A percentile compares a stretch with the other conserved stretches of the same genome.
Evolutionary conservation across 305 asterid species (phyloP).

Genomic region (Fraxinus velutina): DNA sequence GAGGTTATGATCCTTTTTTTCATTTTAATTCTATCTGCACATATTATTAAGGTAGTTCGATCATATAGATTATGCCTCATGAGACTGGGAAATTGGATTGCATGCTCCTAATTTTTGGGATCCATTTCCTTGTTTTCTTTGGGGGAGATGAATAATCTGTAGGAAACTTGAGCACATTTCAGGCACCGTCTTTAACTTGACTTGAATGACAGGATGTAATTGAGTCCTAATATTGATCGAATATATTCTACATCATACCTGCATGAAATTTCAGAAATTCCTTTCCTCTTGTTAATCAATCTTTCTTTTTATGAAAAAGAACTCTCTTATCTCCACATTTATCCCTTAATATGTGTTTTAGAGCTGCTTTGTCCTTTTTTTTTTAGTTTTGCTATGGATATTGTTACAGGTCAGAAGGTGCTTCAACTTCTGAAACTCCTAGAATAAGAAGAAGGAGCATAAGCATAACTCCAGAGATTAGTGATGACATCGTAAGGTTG

Average conservation of each 20-base stretch:
- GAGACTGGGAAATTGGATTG: background rate
- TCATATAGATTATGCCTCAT: background rate
- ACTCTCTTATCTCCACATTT: background rate
- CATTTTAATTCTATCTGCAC: background rate
- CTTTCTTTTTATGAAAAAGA: background rate
- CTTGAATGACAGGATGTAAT: background rate
- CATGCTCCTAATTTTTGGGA: background rate
- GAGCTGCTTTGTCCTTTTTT: background rate
- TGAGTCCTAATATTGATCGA: background rate
- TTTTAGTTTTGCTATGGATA: conserved; percentile 8
- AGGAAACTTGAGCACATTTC: background rate
- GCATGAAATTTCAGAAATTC: background rate
- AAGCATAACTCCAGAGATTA: conserved; percentile 92
- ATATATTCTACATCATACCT: background rate
- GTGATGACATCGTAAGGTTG: conserved; percentile 96
- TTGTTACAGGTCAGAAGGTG: conserved; percentile 81
- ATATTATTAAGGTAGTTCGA: background rate
- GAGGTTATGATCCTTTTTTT: background rate
- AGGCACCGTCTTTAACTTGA: background rate
- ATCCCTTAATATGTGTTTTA: background rate
- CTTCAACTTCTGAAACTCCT: conserved; percentile 62
- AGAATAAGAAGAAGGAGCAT: conserved; percentile 88
- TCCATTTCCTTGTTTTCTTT: background rate
- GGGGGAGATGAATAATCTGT: background rate
- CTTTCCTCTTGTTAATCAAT: background rate